These are phyloP conservation scores for Raffaelea albimanens DNA, from an alignment of 2,329 filamentous ascomycete genomes.

Conservation along the genomic window DNA sequence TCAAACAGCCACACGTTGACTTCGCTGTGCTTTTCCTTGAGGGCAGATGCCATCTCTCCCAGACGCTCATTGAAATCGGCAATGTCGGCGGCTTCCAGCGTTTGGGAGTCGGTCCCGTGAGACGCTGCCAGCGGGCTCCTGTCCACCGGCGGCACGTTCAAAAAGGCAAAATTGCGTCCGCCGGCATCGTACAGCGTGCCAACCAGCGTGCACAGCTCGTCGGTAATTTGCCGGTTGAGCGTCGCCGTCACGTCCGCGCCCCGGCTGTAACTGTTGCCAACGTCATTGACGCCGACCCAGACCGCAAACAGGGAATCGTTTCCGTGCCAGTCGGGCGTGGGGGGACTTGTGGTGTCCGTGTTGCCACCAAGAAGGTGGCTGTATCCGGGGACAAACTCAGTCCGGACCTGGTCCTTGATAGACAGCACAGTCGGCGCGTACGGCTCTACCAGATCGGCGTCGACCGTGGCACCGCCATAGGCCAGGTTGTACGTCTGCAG, in stretches of 20 bases:
- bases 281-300: conserved; percentile 47
- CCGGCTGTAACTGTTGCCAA: conserved; percentile 34
- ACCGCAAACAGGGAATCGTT: conserved; percentile 36
- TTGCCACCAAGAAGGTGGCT: not conserved
- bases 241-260: conserved; percentile 28
- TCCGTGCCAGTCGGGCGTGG: conserved; percentile 29
- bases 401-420: conserved; percentile 39
- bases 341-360: conserved; percentile 4
- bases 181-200: conserved; percentile 41
- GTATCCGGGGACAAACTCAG: conserved; percentile 27
- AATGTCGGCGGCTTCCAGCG: conserved; percentile 16
- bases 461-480: conserved; percentile 39
- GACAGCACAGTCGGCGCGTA: conserved; percentile 37
- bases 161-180: conserved; percentile 46
- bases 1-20: conserved; percentile 24
- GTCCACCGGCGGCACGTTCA: conserved; percentile 46
- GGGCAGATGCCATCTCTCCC: not conserved
- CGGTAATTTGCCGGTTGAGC: conserved; percentile 30
- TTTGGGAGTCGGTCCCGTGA: conserved; percentile 15
- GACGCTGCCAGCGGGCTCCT: conserved; percentile 25
- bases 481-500: conserved; percentile 41
- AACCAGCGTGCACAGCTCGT: conserved; percentile 29
- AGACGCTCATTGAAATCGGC: conserved; percentile 9
- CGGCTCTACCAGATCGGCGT: conserved; percentile 37
- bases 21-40: conserved; percentile 2